A percentile compares a stretch with the other conserved stretches of the same genome.
These are phyloP conservation scores for Colletotrichum eleusines DNA, from an alignment of 2,329 filamentous ascomycete species.

Conservation along the genomic window DNA sequence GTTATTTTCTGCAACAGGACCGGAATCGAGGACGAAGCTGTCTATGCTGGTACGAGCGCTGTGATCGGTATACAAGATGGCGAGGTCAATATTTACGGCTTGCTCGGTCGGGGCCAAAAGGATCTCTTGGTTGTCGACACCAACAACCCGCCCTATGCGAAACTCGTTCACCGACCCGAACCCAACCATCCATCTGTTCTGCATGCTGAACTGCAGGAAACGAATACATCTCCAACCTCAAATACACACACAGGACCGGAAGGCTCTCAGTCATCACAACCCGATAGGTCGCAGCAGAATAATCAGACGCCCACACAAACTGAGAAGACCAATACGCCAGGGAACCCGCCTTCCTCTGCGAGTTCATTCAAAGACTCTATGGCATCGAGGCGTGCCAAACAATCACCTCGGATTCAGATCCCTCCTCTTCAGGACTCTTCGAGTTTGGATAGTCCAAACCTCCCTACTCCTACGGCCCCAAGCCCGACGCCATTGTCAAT, in stretches of 20 bases:
- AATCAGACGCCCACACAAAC: too few relatives aligned
- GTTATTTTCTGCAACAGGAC: conserved; percentile 79
- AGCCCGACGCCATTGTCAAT: conserved; percentile 49
- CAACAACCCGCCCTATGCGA: conserved; percentile 56
- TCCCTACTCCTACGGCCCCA: conserved; percentile 51
- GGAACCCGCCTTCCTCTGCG: too few relatives aligned
- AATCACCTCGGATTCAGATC: not conserved
- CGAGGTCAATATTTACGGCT: conserved; percentile 75
- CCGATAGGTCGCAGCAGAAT: too few relatives aligned
- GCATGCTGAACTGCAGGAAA: too few relatives aligned
- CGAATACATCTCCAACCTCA: too few relatives aligned
- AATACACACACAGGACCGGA: too few relatives aligned
- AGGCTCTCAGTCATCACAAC: too few relatives aligned
- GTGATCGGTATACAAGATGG: conserved; percentile 76
- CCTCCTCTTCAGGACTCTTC: not conserved
- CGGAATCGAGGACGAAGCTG: conserved; percentile 73
- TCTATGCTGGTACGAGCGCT: conserved; percentile 80
- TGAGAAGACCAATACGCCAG: too few relatives aligned
- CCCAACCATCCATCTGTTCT: too few relatives aligned
- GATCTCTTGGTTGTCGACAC: conserved; percentile 78
- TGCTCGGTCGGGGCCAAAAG: conserved; percentile 78
- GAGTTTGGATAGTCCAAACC: too few relatives aligned
- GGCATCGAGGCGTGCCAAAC: too few relatives aligned
- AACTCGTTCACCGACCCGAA: conserved; percentile 51
- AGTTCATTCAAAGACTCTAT: too few relatives aligned